Conservation (phyloP, 1,139 yeast genomes). For the Petasospora rhodanensis region DNA sequence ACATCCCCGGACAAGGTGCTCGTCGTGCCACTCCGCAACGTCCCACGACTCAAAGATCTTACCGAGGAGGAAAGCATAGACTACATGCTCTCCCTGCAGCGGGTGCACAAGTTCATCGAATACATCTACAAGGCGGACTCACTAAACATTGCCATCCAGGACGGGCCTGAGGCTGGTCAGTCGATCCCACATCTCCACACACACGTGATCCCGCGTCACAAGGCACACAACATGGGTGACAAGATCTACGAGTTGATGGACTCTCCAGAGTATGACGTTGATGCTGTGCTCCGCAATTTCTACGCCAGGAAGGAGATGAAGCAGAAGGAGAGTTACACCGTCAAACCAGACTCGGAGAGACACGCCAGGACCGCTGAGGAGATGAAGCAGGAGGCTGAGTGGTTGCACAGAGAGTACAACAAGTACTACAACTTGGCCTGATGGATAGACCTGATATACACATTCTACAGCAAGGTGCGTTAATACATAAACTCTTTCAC, state of each 20-base stretch:
- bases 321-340: constrained; percentile 27
- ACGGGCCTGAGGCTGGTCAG: constrained; percentile 95
- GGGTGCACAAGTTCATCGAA: constrained; percentile 62
- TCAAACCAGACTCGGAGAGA: constrained; percentile 48
- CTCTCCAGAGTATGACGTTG: constrained; percentile 38
- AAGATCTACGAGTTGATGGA: constrained; percentile 63
- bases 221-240: constrained; percentile 64
- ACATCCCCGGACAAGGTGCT: constrained; percentile 28
- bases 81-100: constrained; percentile 72
- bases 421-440: too few relatives aligned
- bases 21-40: constrained; percentile 74
- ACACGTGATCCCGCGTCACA: constrained; percentile 80
- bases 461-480: too few relatives aligned
- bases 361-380: constrained; percentile 48
- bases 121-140: constrained; percentile 70
- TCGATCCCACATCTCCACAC: constrained; percentile 91
- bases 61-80: constrained; percentile 70
- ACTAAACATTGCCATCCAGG: constrained; percentile 86
- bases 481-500: too few relatives aligned
- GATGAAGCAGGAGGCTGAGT: constrained; percentile 63
- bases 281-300: constrained; percentile 33
- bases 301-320: constrained; percentile 27
- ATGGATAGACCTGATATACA: too few relatives aligned
- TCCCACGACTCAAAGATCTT: constrained; percentile 61
- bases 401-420: constrained; percentile 42